phyloP scores from a whole-genome alignment of 805 yeast species.

The Yamadazyma scolyti region DNA sequence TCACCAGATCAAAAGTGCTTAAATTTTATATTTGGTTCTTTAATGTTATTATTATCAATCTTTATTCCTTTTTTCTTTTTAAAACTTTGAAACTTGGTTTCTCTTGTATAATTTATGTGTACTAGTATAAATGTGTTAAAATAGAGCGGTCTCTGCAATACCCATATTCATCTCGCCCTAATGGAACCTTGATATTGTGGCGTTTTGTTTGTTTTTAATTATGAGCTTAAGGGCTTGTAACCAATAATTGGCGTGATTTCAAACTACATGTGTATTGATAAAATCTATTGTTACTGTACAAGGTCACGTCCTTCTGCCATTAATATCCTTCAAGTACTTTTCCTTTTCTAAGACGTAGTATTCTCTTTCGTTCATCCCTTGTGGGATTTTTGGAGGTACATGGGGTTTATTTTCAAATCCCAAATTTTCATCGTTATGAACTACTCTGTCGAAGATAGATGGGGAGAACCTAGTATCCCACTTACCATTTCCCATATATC shows the following conservation, averaged over 20 bases:
- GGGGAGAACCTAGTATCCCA: slow-evolving; percentile 27
- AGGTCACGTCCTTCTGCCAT: slow-evolving; percentile 29
- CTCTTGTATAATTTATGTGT: slow-evolving; percentile 10
- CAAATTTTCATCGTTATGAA: slow-evolving; percentile 14
- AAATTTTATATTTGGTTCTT: slow-evolving; percentile 7
- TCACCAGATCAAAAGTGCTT: too few relatives aligned
- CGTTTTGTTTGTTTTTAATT: too few relatives aligned
- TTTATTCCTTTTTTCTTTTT: slow-evolving; percentile 6
- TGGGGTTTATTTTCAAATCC: slow-evolving; percentile 30
- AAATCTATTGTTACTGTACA: too few relatives aligned
- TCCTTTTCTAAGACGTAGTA: slow-evolving; percentile 41
- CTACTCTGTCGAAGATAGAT: slow-evolving; percentile 29
- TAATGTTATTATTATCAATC: slow-evolving; percentile 7
- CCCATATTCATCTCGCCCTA: too few relatives aligned
- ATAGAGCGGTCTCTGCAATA: too few relatives aligned
- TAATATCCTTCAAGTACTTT: slow-evolving; percentile 33
- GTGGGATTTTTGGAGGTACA: slow-evolving; percentile 44
- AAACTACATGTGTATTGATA: too few relatives aligned
- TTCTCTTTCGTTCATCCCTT: slow-evolving; percentile 38
- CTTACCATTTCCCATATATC: slow-evolving; percentile 40
- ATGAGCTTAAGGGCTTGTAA: too few relatives aligned
- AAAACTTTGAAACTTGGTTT: slow-evolving; percentile 1
- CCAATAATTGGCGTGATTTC: too few relatives aligned
- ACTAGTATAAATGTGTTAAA: slow-evolving; percentile 4
- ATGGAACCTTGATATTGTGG: too few relatives aligned